A percentile compares a stretch with the other conserved stretches of the same genome.
phyloP scores from a whole-genome alignment of 208 protist genomes.

The Wallacemonas rigidus region DNA sequence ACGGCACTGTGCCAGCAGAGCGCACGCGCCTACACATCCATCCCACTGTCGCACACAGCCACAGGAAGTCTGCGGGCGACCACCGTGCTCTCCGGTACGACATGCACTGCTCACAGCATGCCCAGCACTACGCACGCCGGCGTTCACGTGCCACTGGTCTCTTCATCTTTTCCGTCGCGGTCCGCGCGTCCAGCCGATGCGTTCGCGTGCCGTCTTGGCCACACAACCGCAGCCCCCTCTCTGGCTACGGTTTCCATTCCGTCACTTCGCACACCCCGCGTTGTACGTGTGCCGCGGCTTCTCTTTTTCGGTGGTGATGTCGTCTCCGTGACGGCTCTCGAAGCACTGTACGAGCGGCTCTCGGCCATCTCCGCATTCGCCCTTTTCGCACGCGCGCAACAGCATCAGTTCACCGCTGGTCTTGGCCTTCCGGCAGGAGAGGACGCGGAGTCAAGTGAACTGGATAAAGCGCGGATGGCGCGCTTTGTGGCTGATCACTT shows the following conservation, averaged over 20 bases:
- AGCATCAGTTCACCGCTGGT: conserved; percentile 6
- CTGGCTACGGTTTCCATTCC: background rate
- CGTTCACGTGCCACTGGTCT: too few species aligned
- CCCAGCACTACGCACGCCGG: background rate
- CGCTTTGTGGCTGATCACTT: conserved; percentile 55
- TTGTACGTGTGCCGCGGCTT: conserved; percentile 56
- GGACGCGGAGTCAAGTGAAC: background rate
- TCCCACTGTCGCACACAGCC: conserved; percentile 14
- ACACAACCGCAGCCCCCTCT: background rate
- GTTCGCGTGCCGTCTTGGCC: background rate
- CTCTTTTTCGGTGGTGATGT: conserved; percentile 87
- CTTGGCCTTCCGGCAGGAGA: background rate
- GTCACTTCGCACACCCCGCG: background rate
- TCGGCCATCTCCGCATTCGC: conserved; percentile 37
- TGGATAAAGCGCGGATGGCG: background rate
- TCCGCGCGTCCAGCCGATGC: background rate
- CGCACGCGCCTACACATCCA: conserved; percentile 27
- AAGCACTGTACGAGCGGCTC: conserved; percentile 73
- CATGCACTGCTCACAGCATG: background rate
- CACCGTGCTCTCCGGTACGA: background rate
- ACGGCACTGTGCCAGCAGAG: background rate
- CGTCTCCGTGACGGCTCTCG: conserved; percentile 72
- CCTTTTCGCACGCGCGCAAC: conserved; percentile 14
- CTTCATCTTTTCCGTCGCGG: too few species aligned
- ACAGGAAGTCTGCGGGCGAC: background rate